phyloP scores from a whole-genome alignment of 2,329 filamentous ascomycete species.

The Thielaviopsis punctulata region DNA sequence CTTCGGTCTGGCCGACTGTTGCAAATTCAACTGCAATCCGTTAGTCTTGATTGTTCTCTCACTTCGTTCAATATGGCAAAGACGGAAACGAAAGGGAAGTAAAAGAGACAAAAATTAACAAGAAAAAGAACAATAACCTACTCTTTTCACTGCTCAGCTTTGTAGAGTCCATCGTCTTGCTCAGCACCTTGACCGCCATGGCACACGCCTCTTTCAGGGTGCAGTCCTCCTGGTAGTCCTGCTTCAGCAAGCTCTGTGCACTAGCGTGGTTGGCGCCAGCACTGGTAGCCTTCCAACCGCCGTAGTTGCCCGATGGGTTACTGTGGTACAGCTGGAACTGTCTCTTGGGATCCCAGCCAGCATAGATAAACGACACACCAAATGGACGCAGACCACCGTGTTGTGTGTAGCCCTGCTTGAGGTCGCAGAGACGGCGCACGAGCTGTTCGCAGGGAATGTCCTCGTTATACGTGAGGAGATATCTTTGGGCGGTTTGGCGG shows the following conservation, averaged over 20 bases:
- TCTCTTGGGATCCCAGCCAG: slow-evolving; percentile 86
- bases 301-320: slow-evolving; percentile 97
- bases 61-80: too few relatives aligned
- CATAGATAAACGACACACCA: slow-evolving; percentile 98
- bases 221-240: slow-evolving; percentile 99
- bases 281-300: slow-evolving; percentile 97
- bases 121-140: slow-evolving; percentile 33
- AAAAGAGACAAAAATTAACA: slow-evolving; percentile 13
- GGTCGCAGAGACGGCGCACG: slow-evolving; percentile 85
- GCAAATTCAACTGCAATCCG: slow-evolving; percentile 71
- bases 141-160: slow-evolving; percentile 99
- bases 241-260: slow-evolving; percentile 91
- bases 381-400: slow-evolving; percentile 96
- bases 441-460: slow-evolving; percentile 99
- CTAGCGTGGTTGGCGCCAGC: slow-evolving; percentile 97
- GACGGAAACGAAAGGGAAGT: too few relatives aligned
- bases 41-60: slow-evolving; percentile 15
- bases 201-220: slow-evolving; percentile 90
- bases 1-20: slow-evolving; percentile 86
- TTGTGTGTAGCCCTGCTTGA: slow-evolving; percentile 98
- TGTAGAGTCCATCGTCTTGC: slow-evolving; percentile 99
- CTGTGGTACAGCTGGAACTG: slow-evolving; percentile 99
- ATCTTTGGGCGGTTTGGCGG: slow-evolving; percentile 87
- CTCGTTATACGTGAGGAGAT: slow-evolving; percentile 98
- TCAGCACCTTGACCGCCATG: slow-evolving; percentile 94